phyloP scores from a whole-genome alignment of 352 stramenopile species.

The Pseudoperonospora humuli region DNA sequence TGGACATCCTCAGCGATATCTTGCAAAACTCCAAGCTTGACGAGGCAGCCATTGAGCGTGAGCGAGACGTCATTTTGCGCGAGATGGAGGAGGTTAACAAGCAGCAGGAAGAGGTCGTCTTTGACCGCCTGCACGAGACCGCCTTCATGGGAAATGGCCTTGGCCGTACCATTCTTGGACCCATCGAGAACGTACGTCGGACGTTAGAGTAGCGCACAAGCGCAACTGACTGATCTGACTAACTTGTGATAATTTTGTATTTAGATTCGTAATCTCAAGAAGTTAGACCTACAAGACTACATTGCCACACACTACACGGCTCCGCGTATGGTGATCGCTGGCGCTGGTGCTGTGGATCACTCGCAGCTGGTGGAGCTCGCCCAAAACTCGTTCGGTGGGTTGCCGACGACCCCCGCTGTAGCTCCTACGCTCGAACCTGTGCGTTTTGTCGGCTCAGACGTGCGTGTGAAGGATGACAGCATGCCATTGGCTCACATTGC shows the following conservation, averaged over 20 bases:
- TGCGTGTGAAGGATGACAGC: constrained; percentile 88
- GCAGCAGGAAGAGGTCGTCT: constrained; percentile 96
- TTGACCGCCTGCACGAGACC: constrained; percentile 99
- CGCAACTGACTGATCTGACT: background rate
- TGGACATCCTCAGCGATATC: constrained; percentile 99
- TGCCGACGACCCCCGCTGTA: constrained; percentile 77
- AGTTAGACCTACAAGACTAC: constrained; percentile 94
- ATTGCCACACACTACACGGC: constrained; percentile 99
- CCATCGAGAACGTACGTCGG: constrained; percentile 95
- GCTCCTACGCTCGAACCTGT: constrained; percentile 68
- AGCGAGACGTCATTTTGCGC: constrained; percentile 98
- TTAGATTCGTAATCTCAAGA: constrained; percentile 88
- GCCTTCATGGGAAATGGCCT: constrained; percentile 97
- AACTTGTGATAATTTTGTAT: constrained; percentile 3
- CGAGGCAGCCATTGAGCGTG: constrained; percentile 91
- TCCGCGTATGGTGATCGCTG: constrained; percentile 98
- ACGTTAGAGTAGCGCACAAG: background rate
- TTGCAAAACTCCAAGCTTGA: constrained; percentile 98
- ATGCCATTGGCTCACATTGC: constrained; percentile 91
- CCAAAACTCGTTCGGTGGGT: constrained; percentile 93
- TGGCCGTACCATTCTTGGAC: constrained; percentile 98
- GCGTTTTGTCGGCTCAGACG: constrained; percentile 85
- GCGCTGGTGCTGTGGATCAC: constrained; percentile 97
- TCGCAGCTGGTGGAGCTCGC: constrained; percentile 94
- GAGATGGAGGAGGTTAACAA: constrained; percentile 99